A percentile compares a stretch with the other conserved stretches of the same genome.
Evolutionary conservation across 2,329 filamentous ascomycete genomes (phyloP).

Genomic region (Pseudogymnoascus verrucosus): DNA sequence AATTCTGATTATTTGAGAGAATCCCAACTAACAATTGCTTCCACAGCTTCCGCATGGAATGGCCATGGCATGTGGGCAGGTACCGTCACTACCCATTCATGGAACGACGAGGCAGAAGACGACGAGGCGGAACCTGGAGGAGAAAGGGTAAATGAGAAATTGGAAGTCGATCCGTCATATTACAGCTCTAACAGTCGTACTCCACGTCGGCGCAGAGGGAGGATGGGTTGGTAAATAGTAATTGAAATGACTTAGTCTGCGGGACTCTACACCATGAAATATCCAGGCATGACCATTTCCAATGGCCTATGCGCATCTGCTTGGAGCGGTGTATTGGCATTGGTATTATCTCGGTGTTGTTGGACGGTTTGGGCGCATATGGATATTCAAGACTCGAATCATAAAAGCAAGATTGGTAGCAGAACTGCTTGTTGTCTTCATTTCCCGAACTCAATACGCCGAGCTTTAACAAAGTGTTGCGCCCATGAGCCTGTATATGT

Average conservation of each 20-base stretch:
- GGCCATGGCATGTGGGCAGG: constrained; percentile 57
- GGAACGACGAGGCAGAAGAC: constrained; percentile 52
- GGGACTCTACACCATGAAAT: background rate
- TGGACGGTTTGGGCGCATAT: background rate
- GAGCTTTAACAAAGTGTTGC: constrained; percentile 8
- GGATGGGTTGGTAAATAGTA: constrained; percentile 1
- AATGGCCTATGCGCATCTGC: background rate
- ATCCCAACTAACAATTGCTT: constrained; percentile 12
- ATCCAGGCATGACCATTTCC: background rate
- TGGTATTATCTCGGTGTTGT: background rate
- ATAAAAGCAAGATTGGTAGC: constrained; percentile 7
- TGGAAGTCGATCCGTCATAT: constrained; percentile 27
- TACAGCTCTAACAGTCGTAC: constrained; percentile 9
- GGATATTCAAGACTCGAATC: background rate
- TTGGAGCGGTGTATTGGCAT: background rate
- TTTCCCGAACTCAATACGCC: constrained; percentile 8
- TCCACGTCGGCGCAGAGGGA: background rate
- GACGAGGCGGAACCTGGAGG: constrained; percentile 47
- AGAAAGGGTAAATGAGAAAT: constrained; percentile 33
- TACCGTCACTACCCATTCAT: constrained; percentile 59
- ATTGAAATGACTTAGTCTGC: background rate
- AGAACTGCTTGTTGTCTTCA: constrained; percentile 8
- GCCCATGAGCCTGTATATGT: constrained; percentile 5
- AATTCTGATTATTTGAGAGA: background rate
- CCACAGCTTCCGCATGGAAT: constrained; percentile 58